Evolutionary conservation across 768 basidiomycete species (phyloP).

Genomic region (Omphalotus guepiniiformis): DNA sequence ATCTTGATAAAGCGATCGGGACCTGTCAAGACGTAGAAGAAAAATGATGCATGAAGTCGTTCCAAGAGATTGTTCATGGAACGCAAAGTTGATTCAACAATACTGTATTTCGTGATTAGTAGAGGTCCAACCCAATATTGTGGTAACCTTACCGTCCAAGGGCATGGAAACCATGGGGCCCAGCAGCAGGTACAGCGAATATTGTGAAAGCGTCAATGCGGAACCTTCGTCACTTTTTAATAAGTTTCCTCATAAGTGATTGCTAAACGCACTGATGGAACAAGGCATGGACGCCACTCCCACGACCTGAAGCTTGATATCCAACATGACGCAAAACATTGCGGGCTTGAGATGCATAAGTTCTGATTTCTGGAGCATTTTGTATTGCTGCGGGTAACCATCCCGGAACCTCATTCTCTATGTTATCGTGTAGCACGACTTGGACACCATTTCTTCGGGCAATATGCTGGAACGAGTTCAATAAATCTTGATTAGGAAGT

Average conservation of each 20-base stretch:
- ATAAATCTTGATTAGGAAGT: slow-evolving; percentile 91
- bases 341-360: slow-evolving; percentile 54
- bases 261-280: slow-evolving; percentile 65
- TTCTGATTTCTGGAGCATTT: slow-evolving; percentile 38
- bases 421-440: slow-evolving; percentile 74
- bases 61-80: slow-evolving; percentile 94
- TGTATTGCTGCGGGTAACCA: slow-evolving; percentile 47
- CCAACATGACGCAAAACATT: slow-evolving; percentile 68
- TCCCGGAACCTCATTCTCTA: slow-evolving; percentile 27
- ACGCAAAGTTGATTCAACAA: slow-evolving; percentile 83
- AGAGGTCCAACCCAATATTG: slow-evolving; percentile 9
- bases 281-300: slow-evolving; percentile 87
- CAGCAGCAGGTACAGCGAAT: slow-evolving; percentile 80
- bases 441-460: slow-evolving; percentile 73
- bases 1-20: slow-evolving; percentile 77
- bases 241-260: background rate
- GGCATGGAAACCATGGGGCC: slow-evolving; percentile 94
- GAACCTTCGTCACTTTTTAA: slow-evolving; percentile 49
- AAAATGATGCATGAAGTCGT: slow-evolving; percentile 94
- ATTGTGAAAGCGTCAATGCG: slow-evolving; percentile 93
- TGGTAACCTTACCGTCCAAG: slow-evolving; percentile 69
- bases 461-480: slow-evolving; percentile 78
- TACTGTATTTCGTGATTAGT: slow-evolving; percentile 34
- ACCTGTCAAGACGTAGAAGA: slow-evolving; percentile 82
- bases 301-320: slow-evolving; percentile 74